These are phyloP conservation scores for Dillenia suffruticosa DNA, from an alignment of 164 flowering plant genomes.

Conservation along the genomic window DNA sequence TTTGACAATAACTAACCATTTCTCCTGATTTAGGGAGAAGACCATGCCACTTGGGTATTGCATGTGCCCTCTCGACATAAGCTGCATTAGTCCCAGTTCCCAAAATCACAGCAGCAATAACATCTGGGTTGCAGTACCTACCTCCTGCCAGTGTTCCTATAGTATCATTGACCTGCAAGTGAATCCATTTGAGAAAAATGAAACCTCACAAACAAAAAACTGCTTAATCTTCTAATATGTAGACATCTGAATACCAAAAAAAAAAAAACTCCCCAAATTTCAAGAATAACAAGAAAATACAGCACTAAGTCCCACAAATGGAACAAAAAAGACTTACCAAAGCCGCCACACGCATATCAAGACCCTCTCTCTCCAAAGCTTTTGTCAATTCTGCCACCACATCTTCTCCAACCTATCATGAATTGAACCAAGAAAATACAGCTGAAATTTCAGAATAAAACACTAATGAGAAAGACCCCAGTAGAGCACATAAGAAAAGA, in stretches of 20 bases:
- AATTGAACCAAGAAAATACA: neutral
- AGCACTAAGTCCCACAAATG: neutral
- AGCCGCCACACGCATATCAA: conserved; percentile 79
- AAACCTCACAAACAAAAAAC: neutral
- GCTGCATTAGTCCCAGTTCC: conserved; percentile 99
- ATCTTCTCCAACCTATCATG: conserved; percentile 63
- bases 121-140: conserved; percentile 61
- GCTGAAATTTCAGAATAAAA: neutral
- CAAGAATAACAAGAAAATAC: neutral
- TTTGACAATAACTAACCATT: conserved; percentile 49
- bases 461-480: no score
- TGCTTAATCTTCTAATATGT: neutral
- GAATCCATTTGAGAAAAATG: neutral
- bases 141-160: conserved; percentile 98
- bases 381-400: conserved; percentile 66
- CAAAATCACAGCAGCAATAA: conserved; percentile 82
- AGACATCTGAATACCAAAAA: neutral
- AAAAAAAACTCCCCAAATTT: neutral
- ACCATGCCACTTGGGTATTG: conserved; percentile 98
- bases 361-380: conserved; percentile 62
- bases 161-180: conserved; percentile 86
- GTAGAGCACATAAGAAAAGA: no score
- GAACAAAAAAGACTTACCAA: conserved; percentile 38
- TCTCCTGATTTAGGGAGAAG: conserved; percentile 85
- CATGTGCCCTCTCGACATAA: conserved; percentile 87